Conservation (phyloP, 2,329 filamentous ascomycete genomes). For the Aspergillus niger region DNA sequence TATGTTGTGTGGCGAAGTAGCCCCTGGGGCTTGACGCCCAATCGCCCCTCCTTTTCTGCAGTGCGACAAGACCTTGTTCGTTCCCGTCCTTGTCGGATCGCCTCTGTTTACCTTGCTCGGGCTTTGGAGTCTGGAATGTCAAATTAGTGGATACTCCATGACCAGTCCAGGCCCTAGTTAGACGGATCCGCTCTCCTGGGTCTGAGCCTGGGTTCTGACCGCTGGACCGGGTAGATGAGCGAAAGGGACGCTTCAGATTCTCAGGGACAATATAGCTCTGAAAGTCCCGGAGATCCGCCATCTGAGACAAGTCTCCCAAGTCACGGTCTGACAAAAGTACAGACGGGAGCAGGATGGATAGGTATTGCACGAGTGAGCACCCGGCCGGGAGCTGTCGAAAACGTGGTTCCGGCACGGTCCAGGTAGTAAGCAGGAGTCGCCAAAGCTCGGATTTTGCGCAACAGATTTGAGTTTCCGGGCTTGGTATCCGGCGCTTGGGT, state of each 20-base stretch:
- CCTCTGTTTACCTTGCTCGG: background rate
- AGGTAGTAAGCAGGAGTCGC: background rate
- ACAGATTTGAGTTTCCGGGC: conserved; percentile 1
- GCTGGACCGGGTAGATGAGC: background rate
- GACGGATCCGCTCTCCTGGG: background rate
- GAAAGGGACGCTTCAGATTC: background rate
- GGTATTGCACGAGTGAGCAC: background rate
- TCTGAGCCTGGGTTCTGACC: background rate
- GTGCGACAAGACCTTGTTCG: background rate
- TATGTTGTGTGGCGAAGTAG: conserved; percentile 9
- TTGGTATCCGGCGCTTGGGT: background rate
- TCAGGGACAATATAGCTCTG: background rate
- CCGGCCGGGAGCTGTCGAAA: conserved; percentile 5
- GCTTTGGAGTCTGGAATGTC: background rate
- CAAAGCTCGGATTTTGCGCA: background rate
- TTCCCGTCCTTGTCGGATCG: conserved; percentile 3
- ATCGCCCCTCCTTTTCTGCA: background rate
- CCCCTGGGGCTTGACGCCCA: background rate
- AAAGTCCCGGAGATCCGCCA: background rate
- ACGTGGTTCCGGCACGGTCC: conserved; percentile 7
- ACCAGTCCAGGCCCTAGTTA: background rate
- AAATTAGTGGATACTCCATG: background rate
- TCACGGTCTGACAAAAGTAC: background rate
- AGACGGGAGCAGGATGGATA: background rate
- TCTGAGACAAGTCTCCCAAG: background rate